These are phyloP conservation scores for Funneliformis geosporum DNA, from an alignment of 192 early-diverging fungal species.

Conservation along the genomic window DNA sequence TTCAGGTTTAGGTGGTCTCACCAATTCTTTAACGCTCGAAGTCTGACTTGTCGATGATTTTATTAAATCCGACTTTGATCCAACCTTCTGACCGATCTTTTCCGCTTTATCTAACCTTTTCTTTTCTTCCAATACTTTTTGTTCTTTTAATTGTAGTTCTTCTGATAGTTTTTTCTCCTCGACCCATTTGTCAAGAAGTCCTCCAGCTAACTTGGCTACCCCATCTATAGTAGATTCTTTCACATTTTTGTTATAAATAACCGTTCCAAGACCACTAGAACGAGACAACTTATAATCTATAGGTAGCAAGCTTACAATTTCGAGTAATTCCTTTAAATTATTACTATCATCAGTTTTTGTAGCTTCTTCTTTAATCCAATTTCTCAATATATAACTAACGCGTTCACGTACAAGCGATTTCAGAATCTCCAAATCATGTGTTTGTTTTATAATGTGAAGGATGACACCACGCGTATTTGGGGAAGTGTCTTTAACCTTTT, in stretches of 20 bases:
- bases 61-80: neutral
- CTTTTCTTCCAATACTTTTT: neutral
- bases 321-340: neutral
- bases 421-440: neutral
- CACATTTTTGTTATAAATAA: neutral
- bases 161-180: slow-evolving; percentile 9
- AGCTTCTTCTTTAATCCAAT: slow-evolving; percentile 13
- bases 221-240: slow-evolving; percentile 1
- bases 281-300: neutral
- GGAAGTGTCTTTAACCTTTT: slow-evolving; percentile 19
- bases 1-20: neutral
- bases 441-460: slow-evolving; percentile 13
- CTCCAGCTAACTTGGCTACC: neutral
- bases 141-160: neutral
- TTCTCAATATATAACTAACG: slow-evolving; percentile 14
- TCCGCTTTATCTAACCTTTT: neutral
- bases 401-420: slow-evolving; percentile 12
- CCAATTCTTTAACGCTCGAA: neutral
- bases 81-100: neutral
- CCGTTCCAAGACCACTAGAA: slow-evolving; percentile 12
- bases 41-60: neutral
- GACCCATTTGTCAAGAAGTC: slow-evolving; percentile 7
- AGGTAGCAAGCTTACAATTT: slow-evolving; percentile 2
- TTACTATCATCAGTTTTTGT: neutral
- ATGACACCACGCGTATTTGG: neutral